These are phyloP conservation scores for Gaertneriomyces semiglobifer DNA, from an alignment of 192 early-diverging fungal species.

Conservation along the genomic window DNA sequence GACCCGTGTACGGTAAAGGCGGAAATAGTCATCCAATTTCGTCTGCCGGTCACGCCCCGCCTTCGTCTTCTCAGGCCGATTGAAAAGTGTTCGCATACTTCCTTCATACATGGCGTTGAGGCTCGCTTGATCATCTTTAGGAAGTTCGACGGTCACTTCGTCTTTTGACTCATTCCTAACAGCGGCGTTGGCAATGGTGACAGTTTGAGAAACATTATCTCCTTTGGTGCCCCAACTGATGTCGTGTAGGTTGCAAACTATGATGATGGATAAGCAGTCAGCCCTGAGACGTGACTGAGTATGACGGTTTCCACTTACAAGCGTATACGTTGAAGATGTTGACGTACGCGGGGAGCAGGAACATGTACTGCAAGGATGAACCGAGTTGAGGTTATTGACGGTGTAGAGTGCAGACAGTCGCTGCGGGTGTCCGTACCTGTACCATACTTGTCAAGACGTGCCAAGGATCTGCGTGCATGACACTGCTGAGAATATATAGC, in stretches of 20 bases:
- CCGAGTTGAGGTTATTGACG: background rate
- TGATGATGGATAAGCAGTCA: slow-evolving; percentile 2
- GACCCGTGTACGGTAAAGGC: slow-evolving; percentile 50
- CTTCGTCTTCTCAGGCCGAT: slow-evolving; percentile 10
- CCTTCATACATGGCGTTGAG: slow-evolving; percentile 15
- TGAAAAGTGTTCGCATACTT: slow-evolving; percentile 11
- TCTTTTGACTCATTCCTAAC: slow-evolving; percentile 24
- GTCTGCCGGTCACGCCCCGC: slow-evolving; percentile 51
- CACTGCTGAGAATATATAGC: slow-evolving; percentile 43
- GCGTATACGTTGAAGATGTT: slow-evolving; percentile 55
- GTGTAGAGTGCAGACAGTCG: background rate
- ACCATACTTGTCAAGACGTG: slow-evolving; percentile 48
- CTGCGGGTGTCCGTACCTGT: slow-evolving; percentile 17
- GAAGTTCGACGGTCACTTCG: slow-evolving; percentile 25
- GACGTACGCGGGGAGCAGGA: slow-evolving; percentile 47
- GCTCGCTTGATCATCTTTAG: slow-evolving; percentile 21
- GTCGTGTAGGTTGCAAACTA: slow-evolving; percentile 56
- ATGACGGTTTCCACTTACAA: slow-evolving; percentile 13
- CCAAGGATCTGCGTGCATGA: slow-evolving; percentile 54
- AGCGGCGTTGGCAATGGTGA: slow-evolving; percentile 18
- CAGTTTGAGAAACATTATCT: slow-evolving; percentile 29
- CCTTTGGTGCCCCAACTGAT: slow-evolving; percentile 71
- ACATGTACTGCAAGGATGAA: slow-evolving; percentile 35
- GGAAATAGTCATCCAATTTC: slow-evolving; percentile 79
- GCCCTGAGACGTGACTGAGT: background rate